Conservation (phyloP, 345 rosid genomes). For the Eucalyptus cloeziana region DNA sequence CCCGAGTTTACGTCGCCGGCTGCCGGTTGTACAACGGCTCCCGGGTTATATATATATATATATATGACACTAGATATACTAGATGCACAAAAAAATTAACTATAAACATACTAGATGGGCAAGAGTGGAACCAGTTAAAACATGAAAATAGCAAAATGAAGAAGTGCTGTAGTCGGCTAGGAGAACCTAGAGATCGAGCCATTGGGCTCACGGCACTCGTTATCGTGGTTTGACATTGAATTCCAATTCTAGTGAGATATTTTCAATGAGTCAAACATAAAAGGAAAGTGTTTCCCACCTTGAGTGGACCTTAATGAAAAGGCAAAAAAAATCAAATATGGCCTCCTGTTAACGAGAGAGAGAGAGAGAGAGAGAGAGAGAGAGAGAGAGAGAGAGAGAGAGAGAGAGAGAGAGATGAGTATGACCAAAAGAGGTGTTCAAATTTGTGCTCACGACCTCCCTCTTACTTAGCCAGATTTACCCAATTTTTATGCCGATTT, state of each 20-base stretch:
- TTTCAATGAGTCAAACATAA: neutral
- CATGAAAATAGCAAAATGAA: neutral
- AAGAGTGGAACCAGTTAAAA: neutral
- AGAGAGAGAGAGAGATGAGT: neutral
- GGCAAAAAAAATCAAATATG: neutral
- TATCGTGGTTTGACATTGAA: neutral
- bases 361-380: neutral
- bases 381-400: neutral
- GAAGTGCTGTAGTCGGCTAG: neutral
- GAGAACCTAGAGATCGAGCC: neutral
- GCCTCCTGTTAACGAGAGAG: neutral
- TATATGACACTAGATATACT: neutral
- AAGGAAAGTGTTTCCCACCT: neutral
- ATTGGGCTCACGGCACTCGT: rapidly evolving
- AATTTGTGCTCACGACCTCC: too few species aligned
- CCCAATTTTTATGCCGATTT: too few species aligned
- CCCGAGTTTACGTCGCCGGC: too few species aligned
- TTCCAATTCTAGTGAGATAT: neutral
- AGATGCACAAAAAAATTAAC: neutral
- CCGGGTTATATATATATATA: too few species aligned
- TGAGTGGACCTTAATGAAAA: neutral
- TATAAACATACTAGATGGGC: too few species aligned
- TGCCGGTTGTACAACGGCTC: too few species aligned
- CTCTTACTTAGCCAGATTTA: too few species aligned
- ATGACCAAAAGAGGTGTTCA: neutral